phyloP scores from a whole-genome alignment of 331 rosid genomes.

The Rosa hybrid region DNA sequence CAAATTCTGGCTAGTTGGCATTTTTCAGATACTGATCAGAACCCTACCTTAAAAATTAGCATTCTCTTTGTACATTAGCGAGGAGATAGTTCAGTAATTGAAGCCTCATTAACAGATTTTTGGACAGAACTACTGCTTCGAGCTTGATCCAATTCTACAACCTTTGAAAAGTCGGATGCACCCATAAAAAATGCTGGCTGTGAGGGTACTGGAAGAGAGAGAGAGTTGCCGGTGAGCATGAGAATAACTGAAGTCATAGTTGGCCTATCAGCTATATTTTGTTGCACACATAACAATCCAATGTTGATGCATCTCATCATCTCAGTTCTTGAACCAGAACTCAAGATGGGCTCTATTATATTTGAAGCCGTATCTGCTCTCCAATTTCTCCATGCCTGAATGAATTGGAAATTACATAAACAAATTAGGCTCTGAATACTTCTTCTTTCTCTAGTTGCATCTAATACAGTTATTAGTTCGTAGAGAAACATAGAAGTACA shows the following conservation, averaged over 20 bases:
- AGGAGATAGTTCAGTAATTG: not conserved
- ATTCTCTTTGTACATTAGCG: not conserved
- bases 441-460: no score
- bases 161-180: not conserved
- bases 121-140: not conserved
- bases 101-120: not conserved
- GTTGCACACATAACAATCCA: not conserved
- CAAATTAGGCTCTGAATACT: not conserved
- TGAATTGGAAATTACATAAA: no score
- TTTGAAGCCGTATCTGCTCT: not conserved
- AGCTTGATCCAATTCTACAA: not conserved
- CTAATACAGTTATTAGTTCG: not conserved
- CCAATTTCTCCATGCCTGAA: not conserved
- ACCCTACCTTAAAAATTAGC: no score
- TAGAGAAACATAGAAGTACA: not conserved
- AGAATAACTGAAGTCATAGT: not conserved
- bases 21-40: no score
- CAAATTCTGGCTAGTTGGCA: no score
- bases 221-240: not conserved
- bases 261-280: not conserved
- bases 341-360: not conserved
- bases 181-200: not conserved
- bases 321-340: not conserved
- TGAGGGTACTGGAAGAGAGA: not conserved
- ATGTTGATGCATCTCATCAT: not conserved